Percentiles rank a stretch among this genome's conserved stretches.
These are phyloP conservation scores for Mycena alexandri DNA, from an alignment of 768 basidiomycete species.

Conservation along the genomic window DNA sequence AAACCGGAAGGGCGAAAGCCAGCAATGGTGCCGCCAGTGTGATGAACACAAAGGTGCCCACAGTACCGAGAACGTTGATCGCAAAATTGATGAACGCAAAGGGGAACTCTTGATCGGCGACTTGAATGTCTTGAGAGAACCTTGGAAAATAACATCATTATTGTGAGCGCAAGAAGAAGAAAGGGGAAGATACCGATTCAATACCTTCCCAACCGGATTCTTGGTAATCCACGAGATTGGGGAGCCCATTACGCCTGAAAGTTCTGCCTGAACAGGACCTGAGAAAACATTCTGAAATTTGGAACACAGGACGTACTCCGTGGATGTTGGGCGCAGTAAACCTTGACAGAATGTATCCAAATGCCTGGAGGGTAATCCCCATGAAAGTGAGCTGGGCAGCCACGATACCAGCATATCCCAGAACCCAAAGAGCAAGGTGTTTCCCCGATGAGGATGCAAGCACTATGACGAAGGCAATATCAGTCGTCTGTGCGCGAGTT, in stretches of 20 bases:
- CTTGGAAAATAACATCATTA: background rate
- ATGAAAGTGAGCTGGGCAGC: constrained; percentile 9
- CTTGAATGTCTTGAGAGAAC: constrained; percentile 34
- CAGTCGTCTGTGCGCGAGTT: background rate
- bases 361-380: constrained; percentile 10
- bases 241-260: constrained; percentile 25
- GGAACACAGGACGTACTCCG: background rate
- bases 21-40: constrained; percentile 25
- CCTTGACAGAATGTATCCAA: constrained; percentile 6
- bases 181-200: constrained; percentile 22
- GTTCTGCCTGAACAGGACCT: constrained; percentile 9
- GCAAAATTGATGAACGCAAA: constrained; percentile 27
- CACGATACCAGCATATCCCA: constrained; percentile 28
- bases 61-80: constrained; percentile 4
- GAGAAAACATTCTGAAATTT: background rate
- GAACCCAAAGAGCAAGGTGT: constrained; percentile 30
- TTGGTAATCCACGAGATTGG: constrained; percentile 33
- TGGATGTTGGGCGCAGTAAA: constrained; percentile 29
- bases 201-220: constrained; percentile 27
- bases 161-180: no score
- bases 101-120: constrained; percentile 26
- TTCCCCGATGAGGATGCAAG: constrained; percentile 16
- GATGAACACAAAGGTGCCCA: constrained; percentile 29
- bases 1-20: constrained; percentile 19
- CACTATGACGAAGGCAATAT: constrained; percentile 2